Percentiles rank a stretch among this genome's conserved stretches.
phyloP scores from a whole-genome alignment of 129 eudicot genomes.

The Arctium minus region DNA sequence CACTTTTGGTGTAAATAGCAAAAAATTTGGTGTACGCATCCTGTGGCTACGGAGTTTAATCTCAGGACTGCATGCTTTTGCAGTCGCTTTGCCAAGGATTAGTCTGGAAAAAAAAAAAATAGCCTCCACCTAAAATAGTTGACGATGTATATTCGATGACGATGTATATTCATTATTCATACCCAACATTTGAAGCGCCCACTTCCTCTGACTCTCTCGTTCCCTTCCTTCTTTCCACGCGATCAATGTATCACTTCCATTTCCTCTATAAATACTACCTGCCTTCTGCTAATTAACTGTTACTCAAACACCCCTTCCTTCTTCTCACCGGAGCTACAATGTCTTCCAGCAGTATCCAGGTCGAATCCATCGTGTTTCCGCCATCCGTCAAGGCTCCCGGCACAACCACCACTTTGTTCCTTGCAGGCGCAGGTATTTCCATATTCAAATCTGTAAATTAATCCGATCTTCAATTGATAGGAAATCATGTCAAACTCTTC shows the following conservation, averaged over 20 bases:
- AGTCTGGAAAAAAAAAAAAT: too few species aligned
- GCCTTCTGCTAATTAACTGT: background rate
- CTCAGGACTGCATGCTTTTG: too few species aligned
- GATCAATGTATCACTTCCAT: conserved; percentile 17
- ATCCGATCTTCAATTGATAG: too few species aligned
- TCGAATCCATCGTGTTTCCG: conserved; percentile 62
- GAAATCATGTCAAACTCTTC: too few species aligned
- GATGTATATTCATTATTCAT: too few species aligned
- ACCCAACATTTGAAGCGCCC: background rate
- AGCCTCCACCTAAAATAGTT: too few species aligned
- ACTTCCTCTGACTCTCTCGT: background rate
- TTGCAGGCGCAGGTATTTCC: conserved; percentile 82
- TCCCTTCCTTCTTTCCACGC: conserved; percentile 1
- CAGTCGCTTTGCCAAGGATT: too few species aligned
- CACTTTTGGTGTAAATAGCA: too few species aligned
- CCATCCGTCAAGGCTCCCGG: conserved; percentile 70
- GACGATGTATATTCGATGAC: too few species aligned
- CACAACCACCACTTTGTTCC: conserved; percentile 54
- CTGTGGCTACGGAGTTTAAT: too few species aligned
- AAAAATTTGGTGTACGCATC: too few species aligned
- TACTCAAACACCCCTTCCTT: conserved; percentile 3
- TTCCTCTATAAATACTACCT: background rate
- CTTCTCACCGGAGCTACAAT: conserved; percentile 4
- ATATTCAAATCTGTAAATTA: too few species aligned
- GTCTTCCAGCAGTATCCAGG: conserved; percentile 47